These are phyloP conservation scores for Zygosaccharomyces pseudobailii DNA, from an alignment of 1,139 yeast species.

Conservation along the genomic window DNA sequence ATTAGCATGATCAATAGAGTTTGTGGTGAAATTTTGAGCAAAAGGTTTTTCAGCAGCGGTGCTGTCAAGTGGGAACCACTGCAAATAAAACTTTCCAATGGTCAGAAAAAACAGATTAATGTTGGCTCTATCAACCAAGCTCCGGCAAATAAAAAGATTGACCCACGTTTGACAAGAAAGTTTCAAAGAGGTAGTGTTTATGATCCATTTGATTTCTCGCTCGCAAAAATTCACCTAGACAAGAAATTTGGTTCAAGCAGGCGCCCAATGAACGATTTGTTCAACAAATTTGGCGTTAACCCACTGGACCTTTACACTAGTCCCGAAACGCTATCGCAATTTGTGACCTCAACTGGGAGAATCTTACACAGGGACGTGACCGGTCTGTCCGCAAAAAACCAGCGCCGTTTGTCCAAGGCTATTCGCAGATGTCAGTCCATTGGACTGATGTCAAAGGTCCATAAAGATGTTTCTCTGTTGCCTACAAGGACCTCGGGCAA, in stretches of 20 bases:
- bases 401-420: slow-evolving; percentile 60
- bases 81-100: slow-evolving; percentile 5
- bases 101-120: slow-evolving; percentile 14
- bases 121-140: slow-evolving; percentile 9
- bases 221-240: slow-evolving; percentile 44
- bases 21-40: not conserved
- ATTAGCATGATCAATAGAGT: not conserved
- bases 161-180: slow-evolving; percentile 20
- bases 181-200: slow-evolving; percentile 35
- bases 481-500: slow-evolving; percentile 34
- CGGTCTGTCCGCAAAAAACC: slow-evolving; percentile 57
- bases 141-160: slow-evolving; percentile 15
- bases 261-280: slow-evolving; percentile 36
- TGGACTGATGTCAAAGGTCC: slow-evolving; percentile 62
- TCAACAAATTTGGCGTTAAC: slow-evolving; percentile 53
- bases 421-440: slow-evolving; percentile 64
- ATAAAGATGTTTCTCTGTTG: slow-evolving; percentile 47
- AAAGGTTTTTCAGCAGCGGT: not conserved
- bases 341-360: slow-evolving; percentile 59
- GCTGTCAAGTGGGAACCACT: not conserved
- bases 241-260: slow-evolving; percentile 22
- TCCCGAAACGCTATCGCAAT: slow-evolving; percentile 59
- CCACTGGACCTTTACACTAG: slow-evolving; percentile 62
- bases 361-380: slow-evolving; percentile 65
- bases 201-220: slow-evolving; percentile 72